Evolutionary conservation across 345 rosid genomes (phyloP).

Genomic region (Clarkia xantiana): DNA sequence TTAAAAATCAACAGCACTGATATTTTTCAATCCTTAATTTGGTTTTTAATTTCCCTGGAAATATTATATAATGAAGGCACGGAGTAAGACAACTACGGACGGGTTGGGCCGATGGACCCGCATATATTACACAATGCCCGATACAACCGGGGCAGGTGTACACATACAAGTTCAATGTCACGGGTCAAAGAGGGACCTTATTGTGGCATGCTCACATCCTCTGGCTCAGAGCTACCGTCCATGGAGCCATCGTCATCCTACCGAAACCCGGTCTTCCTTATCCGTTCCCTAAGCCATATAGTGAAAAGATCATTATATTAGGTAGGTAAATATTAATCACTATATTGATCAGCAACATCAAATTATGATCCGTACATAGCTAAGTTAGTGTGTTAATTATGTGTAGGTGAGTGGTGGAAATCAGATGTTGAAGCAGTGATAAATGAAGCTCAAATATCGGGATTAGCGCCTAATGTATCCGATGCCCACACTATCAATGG

Average conservation of each 20-base stretch:
- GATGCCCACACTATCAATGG: conserved; percentile 94
- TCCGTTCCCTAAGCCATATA: conserved; percentile 65
- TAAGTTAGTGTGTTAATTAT: background rate
- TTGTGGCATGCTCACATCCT: conserved; percentile 82
- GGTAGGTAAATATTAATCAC: conserved; percentile 13
- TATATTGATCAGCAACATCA: background rate
- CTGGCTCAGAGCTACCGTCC: conserved; percentile 89
- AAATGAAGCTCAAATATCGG: conserved; percentile 57
- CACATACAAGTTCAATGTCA: conserved; percentile 57
- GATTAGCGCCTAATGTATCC: conserved; percentile 70
- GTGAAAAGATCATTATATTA: conserved; percentile 42
- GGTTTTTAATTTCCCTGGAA: background rate
- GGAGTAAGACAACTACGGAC: conserved; percentile 63
- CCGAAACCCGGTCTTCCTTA: conserved; percentile 79
- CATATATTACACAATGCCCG: conserved; percentile 87
- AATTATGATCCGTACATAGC: background rate
- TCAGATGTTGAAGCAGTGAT: conserved; percentile 69
- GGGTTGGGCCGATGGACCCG: conserved; percentile 91
- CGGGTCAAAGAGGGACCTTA: conserved; percentile 80
- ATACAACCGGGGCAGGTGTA: conserved; percentile 57
- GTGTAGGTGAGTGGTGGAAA: conserved; percentile 90
- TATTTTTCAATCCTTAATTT: background rate
- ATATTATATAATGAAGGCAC: conserved; percentile 32
- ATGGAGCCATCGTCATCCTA: conserved; percentile 65
- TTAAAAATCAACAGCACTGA: background rate